These are phyloP conservation scores for Zygosaccharomyces kombuchaensis DNA, from an alignment of 805 yeast species.

Conservation along the genomic window DNA sequence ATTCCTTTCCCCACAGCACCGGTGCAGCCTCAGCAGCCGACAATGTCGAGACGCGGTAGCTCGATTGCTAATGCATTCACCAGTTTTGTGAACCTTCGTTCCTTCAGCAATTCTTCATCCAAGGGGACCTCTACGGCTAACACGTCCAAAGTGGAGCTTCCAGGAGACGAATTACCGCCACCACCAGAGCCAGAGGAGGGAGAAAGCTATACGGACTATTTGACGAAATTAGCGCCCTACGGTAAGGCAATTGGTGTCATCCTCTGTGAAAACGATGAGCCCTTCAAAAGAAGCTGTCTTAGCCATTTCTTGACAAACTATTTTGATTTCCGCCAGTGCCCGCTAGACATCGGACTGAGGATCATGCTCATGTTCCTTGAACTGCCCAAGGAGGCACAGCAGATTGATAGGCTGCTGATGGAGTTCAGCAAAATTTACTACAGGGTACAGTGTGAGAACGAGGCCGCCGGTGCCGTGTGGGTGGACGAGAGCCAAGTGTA, in stretches of 20 bases:
- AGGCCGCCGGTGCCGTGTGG: slow-evolving; percentile 26
- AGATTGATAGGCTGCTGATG: slow-evolving; percentile 63
- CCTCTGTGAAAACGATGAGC: slow-evolving; percentile 29
- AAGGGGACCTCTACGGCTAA: slow-evolving; percentile 8
- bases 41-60: slow-evolving; percentile 33
- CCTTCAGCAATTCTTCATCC: slow-evolving; percentile 23
- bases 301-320: slow-evolving; percentile 27
- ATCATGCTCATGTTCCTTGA: slow-evolving; percentile 53
- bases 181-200: slow-evolving; percentile 30
- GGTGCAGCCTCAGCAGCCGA: slow-evolving; percentile 3
- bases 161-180: slow-evolving; percentile 20
- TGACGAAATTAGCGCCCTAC: slow-evolving; percentile 30
- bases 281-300: slow-evolving; percentile 29
- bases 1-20: slow-evolving; percentile 9
- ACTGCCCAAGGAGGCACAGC: slow-evolving; percentile 70
- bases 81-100: slow-evolving; percentile 35
- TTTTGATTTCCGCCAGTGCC: slow-evolving; percentile 50
- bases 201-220: slow-evolving; percentile 31
- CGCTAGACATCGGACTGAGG: slow-evolving; percentile 63
- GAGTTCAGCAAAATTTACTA: slow-evolving; percentile 53
- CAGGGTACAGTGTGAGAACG: slow-evolving; percentile 24
- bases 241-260: slow-evolving; percentile 33
- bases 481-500: slow-evolving; percentile 50
- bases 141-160: slow-evolving; percentile 7
- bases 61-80: slow-evolving; percentile 39